Base-by-base conservation (phyloP, 2,329 filamentous ascomycete genomes). In the Colletotrichum cordylinicola region DNA sequence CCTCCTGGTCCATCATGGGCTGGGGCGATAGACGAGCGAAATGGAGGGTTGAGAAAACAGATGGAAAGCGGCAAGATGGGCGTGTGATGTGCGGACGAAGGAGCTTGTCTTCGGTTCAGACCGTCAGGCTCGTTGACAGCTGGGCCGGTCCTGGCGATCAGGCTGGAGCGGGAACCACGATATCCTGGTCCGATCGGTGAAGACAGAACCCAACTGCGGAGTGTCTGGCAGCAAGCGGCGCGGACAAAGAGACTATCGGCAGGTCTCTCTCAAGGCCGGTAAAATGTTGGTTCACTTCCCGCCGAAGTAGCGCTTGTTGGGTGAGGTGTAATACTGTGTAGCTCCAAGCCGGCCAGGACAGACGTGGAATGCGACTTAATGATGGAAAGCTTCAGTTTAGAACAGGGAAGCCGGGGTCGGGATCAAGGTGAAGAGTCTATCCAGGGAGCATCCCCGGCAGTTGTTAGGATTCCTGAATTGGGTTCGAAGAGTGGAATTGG, bases 111-210 rank as follows among this genome's bases (percentile, higher is more conserved):
- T 56, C 62, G 33, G 39, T 39, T 61, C 69, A 56, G 69, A 56
- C 55, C 43, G 43, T 48, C 43, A 10, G 43, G 43, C 43, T 48
- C 43, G 66, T 67, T 71, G 39, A 67, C 31, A 56, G 31, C 37
- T 67, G 73, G 69, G 62, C 48, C 56, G 55, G 69, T 39, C 69
- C 73, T 62, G 73, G 33, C 73, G 73, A 75, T 75, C 69, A 75
- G 73, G 69, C 73, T 39, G 73, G 67, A 64, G 35, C 37, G 3
- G 31, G 62, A 67, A 55, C 69, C 62, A 33, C 72, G 55, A 67
- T 56, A 75, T 72, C 72, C 72, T 37, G 52, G 67, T 65, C 18
- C 18, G 12, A 48, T 61, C 60, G 72, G 68, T 24, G 31, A 60
- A 56, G 64, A 37, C 52, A 29, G 52, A 72, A 62, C 72, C 72